A percentile compares a stretch with the other conserved stretches of the same genome.
Conservation (phyloP, 208 protist genomes). For the Ichthyophonus hoferi region DNA sequence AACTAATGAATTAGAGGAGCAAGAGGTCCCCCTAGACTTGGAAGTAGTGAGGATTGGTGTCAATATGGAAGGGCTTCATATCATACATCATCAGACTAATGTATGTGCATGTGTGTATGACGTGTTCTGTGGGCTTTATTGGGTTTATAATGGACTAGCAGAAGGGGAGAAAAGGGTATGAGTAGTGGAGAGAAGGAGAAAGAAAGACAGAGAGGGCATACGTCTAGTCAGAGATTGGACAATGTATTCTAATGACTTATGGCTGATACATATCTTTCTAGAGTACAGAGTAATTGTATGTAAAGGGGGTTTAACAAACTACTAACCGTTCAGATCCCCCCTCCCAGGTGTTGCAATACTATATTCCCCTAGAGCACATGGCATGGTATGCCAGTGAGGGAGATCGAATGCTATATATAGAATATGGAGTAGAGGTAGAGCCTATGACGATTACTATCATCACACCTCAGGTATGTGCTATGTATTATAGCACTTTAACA, state of each 20-base stretch:
- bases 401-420: constrained; percentile 10
- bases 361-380: not conserved
- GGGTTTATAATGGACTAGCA: too few species aligned
- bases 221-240: not conserved
- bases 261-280: not conserved
- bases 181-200: too few species aligned
- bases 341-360: not conserved
- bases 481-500: too few species aligned
- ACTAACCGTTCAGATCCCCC: too few species aligned
- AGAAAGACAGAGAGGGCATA: too few species aligned
- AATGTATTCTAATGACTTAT: not conserved
- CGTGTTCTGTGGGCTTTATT: too few species aligned
- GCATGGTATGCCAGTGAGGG: constrained; percentile 7
- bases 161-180: too few species aligned
- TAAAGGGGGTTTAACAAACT: too few species aligned
- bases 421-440: not conserved
- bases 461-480: constrained; percentile 8
- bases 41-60: constrained; percentile 13
- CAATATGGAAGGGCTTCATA: constrained; percentile 19
- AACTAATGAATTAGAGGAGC: too few species aligned
- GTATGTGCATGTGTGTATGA: not conserved
- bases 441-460: not conserved
- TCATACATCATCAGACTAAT: constrained; percentile 16
- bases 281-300: not conserved
- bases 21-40: not conserved